Percentiles rank a stretch among this genome's conserved stretches.
phyloP scores from a whole-genome alignment of 352 stramenopile genomes.

The Pythium aquatile region DNA sequence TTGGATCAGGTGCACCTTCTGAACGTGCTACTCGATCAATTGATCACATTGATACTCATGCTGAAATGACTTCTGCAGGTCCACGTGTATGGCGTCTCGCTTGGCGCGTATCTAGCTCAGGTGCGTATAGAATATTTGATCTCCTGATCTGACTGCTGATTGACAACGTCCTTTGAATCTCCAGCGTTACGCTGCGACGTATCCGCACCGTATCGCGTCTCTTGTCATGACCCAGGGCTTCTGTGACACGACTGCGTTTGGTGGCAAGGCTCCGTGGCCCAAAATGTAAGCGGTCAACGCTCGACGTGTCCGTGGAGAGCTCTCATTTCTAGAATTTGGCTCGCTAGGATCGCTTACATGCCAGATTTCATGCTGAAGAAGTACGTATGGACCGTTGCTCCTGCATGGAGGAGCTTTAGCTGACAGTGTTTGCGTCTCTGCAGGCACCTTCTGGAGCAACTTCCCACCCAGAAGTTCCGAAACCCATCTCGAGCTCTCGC shows the following conservation, averaged over 20 bases:
- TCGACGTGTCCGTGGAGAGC: not conserved
- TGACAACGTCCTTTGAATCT: not conserved
- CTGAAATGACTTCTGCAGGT: slow-evolving; percentile 25
- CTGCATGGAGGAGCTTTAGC: not conserved
- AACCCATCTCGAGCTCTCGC: slow-evolving; percentile 35
- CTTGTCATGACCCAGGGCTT: slow-evolving; percentile 68
- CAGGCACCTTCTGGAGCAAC: slow-evolving; percentile 56
- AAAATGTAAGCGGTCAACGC: slow-evolving; percentile 38
- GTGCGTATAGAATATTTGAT: slow-evolving; percentile 20
- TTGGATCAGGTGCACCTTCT: slow-evolving; percentile 28
- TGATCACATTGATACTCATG: not conserved
- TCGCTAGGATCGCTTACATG: slow-evolving; percentile 52
- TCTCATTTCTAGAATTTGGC: not conserved
- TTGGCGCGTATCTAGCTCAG: slow-evolving; percentile 72
- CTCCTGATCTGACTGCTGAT: not conserved
- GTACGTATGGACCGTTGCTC: slow-evolving; percentile 20
- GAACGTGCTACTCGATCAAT: not conserved
- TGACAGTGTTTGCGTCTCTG: not conserved
- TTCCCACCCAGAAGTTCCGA: slow-evolving; percentile 36
- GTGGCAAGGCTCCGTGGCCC: slow-evolving; percentile 42
- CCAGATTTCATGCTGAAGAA: slow-evolving; percentile 76
- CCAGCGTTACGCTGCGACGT: slow-evolving; percentile 57
- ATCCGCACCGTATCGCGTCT: slow-evolving; percentile 56
- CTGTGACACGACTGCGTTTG: slow-evolving; percentile 49
- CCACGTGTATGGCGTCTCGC: slow-evolving; percentile 68